Evolutionary conservation across 192 early-diverging fungal species (phyloP).

Genomic region (Backusella tuberculispora): DNA sequence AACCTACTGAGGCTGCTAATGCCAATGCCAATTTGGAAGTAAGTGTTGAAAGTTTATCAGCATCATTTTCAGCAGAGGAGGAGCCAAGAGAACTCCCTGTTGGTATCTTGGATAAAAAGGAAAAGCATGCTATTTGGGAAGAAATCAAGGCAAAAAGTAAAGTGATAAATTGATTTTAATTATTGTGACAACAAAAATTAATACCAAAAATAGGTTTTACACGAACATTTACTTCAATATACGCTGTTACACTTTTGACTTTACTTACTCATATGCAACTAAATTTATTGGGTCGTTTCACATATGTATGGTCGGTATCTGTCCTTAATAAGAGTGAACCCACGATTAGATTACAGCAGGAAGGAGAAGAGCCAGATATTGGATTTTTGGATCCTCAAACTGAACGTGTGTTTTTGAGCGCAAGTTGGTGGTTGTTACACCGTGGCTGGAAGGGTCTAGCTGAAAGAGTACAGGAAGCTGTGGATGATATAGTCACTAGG

Average conservation of each 20-base stretch:
- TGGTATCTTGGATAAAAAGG: slow-evolving; percentile 45
- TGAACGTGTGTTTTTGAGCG: slow-evolving; percentile 87
- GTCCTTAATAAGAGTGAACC: slow-evolving; percentile 56
- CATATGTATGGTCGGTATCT: slow-evolving; percentile 79
- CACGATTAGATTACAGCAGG: slow-evolving; percentile 42
- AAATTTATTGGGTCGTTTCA: slow-evolving; percentile 88
- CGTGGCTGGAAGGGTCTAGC: slow-evolving; percentile 80
- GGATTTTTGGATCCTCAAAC: slow-evolving; percentile 53
- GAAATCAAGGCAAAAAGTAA: slow-evolving; percentile 86
- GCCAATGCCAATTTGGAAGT: not conserved
- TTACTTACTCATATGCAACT: slow-evolving; percentile 87
- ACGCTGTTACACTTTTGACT: slow-evolving; percentile 85
- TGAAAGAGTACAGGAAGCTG: slow-evolving; percentile 66
- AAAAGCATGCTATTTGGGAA: slow-evolving; percentile 83
- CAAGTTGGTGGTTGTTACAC: slow-evolving; percentile 92
- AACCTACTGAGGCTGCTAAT: not conserved
- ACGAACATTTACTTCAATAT: slow-evolving; percentile 82
- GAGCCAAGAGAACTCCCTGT: not conserved
- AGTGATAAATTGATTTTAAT: not conserved
- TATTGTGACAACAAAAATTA: not conserved
- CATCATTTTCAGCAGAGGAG: not conserved
- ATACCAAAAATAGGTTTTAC: slow-evolving; percentile 66
- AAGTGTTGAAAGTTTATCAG: slow-evolving; percentile 19
- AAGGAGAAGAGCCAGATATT: slow-evolving; percentile 34
- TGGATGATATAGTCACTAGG: slow-evolving; percentile 65